These are phyloP conservation scores for Oryza brachyantha DNA, from an alignment of 176 grass and related monocot species.

Conservation along the genomic window DNA sequence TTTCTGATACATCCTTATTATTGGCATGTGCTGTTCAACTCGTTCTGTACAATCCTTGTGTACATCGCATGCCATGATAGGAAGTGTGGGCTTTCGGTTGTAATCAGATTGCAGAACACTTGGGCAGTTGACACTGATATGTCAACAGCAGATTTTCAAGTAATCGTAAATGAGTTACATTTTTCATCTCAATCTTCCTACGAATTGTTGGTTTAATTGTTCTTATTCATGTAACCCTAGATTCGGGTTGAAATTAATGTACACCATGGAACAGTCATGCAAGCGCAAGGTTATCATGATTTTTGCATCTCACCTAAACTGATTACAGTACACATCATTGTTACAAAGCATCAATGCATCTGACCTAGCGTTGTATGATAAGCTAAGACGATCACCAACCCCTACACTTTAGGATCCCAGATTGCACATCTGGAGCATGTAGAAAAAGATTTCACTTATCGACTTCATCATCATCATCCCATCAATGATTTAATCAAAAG, in stretches of 20 bases:
- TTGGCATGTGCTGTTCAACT: background rate
- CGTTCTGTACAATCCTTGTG: slow-evolving; percentile 15
- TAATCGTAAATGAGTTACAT: background rate
- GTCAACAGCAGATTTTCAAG: background rate
- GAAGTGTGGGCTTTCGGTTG: background rate
- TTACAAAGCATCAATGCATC: slow-evolving; percentile 16
- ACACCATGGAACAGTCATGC: background rate
- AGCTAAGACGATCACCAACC: background rate
- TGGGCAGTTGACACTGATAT: background rate
- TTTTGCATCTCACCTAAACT: background rate
- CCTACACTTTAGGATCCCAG: background rate
- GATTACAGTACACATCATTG: slow-evolving; percentile 1
- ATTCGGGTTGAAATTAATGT: background rate
- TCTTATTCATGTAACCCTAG: background rate
- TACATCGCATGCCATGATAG: background rate
- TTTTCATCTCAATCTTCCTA: background rate
- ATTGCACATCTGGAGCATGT: background rate
- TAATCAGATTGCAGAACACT: background rate
- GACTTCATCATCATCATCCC: background rate
- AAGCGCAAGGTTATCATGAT: background rate
- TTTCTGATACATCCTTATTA: slow-evolving; percentile 6
- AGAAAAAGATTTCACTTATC: background rate
- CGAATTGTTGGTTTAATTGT: background rate
- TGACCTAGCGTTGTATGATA: background rate
- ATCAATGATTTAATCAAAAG: too few relatives aligned